Evolutionary conservation across 768 basidiomycete genomes (phyloP), one percentile per base, ranked within the genome.

Genomic region (Panellus pusillus): DNA sequence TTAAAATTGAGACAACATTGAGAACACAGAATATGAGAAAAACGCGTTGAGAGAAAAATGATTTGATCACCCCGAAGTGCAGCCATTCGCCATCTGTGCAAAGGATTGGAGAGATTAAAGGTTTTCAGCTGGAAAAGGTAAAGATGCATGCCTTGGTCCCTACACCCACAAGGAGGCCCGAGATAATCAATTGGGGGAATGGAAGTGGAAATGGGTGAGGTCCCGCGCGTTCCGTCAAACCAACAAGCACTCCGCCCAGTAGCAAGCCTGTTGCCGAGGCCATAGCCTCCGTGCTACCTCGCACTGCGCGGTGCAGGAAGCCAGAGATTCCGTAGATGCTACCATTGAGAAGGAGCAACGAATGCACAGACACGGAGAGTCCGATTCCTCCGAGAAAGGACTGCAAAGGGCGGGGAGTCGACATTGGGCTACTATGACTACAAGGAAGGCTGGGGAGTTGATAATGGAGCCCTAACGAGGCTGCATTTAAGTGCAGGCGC

Each of bases 321-420:
- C 83, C 82, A 20, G 83, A 84, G 47, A 86, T 78, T 1, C 84
- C 84, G 55, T 83, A 80, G 43, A 79, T 75, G 51, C 70, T 72
- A 19, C 83, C 81, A 51, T 82, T 84, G 37, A 83, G 71, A 13
- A 81, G 62, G 28, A 82, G 65, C 5, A 85, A 68, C 14, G 77
- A 66, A 58, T 84, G 79, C 3, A 78, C 75, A 1, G 84, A 73
- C 31, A 84, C 45, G 19, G 82, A 68, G 18, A 86, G 69, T 41
- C 76, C 73, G 24, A 81, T 47, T 7, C 84, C 84, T 15, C 83
- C 83, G 18, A 84, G 63, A 50, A 84, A 73, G 17, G 83, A 81
- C 44, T 75, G 73, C 32, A 57, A 36, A 28, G 55, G 55, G 17
- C 31, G 24, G 9, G 54, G 29, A 40, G 49, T 43, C n/a, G 55